Evolutionary conservation across 257 asterid genomes (phyloP).

Genomic region (Solanum clarkiae): DNA sequence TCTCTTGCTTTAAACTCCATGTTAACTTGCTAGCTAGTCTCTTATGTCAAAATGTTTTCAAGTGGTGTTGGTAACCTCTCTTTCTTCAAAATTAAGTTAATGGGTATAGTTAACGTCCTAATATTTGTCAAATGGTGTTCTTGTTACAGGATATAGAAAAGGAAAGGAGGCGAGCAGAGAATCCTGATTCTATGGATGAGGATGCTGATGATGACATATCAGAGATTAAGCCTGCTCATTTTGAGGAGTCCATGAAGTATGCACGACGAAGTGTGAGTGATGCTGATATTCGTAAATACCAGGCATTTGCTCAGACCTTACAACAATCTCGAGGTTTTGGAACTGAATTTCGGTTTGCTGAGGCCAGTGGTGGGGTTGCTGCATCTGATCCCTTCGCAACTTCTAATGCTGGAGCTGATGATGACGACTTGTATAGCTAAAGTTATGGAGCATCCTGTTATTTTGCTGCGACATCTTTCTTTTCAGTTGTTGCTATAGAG

Average conservation of each 20-base stretch:
- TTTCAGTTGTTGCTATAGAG: background rate
- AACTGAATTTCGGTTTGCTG: conserved; percentile 50
- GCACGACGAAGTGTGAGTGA: conserved; percentile 61
- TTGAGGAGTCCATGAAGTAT: conserved; percentile 62
- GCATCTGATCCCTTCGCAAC: conserved; percentile 40
- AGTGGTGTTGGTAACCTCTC: background rate
- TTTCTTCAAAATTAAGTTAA: background rate
- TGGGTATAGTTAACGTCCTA: background rate
- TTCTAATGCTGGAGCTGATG: conserved; percentile 40
- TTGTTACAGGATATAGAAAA: conserved; percentile 39
- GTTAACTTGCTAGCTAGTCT: background rate
- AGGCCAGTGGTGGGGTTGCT: conserved; percentile 11
- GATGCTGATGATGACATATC: conserved; percentile 40
- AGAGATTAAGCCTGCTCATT: conserved; percentile 51
- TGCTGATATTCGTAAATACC: conserved; percentile 67
- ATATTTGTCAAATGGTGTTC: background rate
- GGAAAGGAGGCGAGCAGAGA: conserved; percentile 27
- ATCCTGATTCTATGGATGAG: conserved; percentile 47
- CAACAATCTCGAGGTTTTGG: conserved; percentile 67
- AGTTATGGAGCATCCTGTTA: background rate
- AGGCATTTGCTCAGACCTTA: conserved; percentile 53
- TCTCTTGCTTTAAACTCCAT: background rate
- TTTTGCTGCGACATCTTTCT: background rate
- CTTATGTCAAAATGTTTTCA: background rate
- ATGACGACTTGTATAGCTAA: conserved; percentile 43